These are phyloP conservation scores for Adansonia grandidieri DNA, from an alignment of 441 rosid species.

Conservation along the genomic window DNA sequence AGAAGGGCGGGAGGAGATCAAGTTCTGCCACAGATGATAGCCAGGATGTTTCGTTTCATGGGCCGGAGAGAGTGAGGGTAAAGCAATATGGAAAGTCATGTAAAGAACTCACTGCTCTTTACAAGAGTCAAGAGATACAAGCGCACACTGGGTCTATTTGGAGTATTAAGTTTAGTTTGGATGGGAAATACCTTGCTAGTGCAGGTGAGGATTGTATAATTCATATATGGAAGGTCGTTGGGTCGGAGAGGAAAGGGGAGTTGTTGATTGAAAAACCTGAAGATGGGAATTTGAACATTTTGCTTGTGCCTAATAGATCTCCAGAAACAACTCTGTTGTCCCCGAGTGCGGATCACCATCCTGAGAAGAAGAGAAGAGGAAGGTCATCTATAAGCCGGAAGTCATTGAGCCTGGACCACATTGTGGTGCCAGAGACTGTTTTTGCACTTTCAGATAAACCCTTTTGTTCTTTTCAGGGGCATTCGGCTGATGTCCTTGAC, in stretches of 20 bases:
- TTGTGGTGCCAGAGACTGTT: slow-evolving; percentile 59
- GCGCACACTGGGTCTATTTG: slow-evolving; percentile 75
- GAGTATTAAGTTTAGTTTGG: slow-evolving; percentile 81
- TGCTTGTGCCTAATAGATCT: slow-evolving; percentile 56
- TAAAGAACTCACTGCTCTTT: slow-evolving; percentile 66
- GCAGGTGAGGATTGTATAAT: slow-evolving; percentile 76
- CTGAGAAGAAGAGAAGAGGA: slow-evolving; percentile 62
- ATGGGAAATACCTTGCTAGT: slow-evolving; percentile 76
- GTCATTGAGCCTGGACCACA: slow-evolving; percentile 64
- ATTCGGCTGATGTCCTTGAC: slow-evolving; percentile 66
- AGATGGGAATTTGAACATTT: slow-evolving; percentile 55
- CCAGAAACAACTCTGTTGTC: slow-evolving; percentile 55
- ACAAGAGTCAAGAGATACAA: slow-evolving; percentile 73
- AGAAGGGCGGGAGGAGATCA: slow-evolving; percentile 90
- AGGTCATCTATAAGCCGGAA: slow-evolving; percentile 71
- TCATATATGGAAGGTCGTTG: slow-evolving; percentile 71
- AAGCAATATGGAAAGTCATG: slow-evolving; percentile 66
- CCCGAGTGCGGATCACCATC: slow-evolving; percentile 41
- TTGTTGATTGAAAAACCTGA: slow-evolving; percentile 74
- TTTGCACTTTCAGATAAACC: slow-evolving; percentile 71
- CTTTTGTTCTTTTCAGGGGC: slow-evolving; percentile 64
- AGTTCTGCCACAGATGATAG: slow-evolving; percentile 99
- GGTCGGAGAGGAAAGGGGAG: slow-evolving; percentile 71
- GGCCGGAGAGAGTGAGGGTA: slow-evolving; percentile 70
- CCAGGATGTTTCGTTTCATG: slow-evolving; percentile 87